Base-by-base conservation (phyloP, 805 yeast species). In the Yarrowia porcina region DNA sequence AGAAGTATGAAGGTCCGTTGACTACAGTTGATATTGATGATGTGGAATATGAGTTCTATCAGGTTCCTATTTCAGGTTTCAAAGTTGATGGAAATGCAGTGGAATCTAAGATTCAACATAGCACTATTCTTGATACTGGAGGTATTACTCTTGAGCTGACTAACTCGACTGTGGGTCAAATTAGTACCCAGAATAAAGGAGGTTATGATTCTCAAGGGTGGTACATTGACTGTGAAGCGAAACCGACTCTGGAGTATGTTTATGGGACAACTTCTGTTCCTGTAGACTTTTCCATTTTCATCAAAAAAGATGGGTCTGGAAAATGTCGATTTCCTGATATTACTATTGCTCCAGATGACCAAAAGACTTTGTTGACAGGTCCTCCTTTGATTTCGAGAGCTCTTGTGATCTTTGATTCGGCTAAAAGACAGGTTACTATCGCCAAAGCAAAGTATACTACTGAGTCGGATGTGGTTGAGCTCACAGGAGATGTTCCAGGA, bases 311-410 rank as follows among this genome's bases (percentile, higher is more conserved):
- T 13, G 17, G 13, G 17, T 7, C 13, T 4, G 52, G 52, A 3
- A 21, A 11, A 4, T 45, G 52, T 20, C 35, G 52, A 18, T 30
- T 45, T 9, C 52, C 52, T 5, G 36, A 45, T 13, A 30, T 45
- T 8, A 45, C 52, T 7, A 30, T 45, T 18, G 52, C 52, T 18
- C 52, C 52, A 1, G 52, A 45, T 8, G 27, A 45, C 15, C 52
- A 45, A 27, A 1, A 45, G 20, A 17, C 38, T 4, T 36, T 45
- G 1, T 18, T 45, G 25, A 30, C 36, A 6, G 52, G 52, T 15
- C 52, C 52, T 18, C 52, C 52, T 8, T 20, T 45, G 38, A 45
- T 45, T 30, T 45, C 52, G 13, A 10, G 52, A 30, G 52, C 52
- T 1, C 27, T 45, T 25, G 27, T 45, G 13, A 45, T 45, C 30